Evolutionary conservation across 306 rosid genomes (phyloP).

Genomic region (Prunus mongolica): DNA sequence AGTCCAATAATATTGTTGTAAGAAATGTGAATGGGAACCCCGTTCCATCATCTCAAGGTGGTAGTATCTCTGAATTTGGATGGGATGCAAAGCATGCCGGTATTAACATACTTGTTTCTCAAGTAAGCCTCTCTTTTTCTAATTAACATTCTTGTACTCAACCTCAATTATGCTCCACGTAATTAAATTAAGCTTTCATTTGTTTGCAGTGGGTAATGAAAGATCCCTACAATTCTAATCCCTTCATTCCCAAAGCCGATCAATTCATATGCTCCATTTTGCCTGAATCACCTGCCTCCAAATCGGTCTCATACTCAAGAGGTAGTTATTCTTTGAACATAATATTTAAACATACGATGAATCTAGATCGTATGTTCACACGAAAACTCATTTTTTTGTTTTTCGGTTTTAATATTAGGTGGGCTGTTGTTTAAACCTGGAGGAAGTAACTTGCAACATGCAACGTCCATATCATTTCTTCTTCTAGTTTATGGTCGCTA

Average conservation of each 20-base stretch:
- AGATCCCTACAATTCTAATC: constrained; percentile 11
- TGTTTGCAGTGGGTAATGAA: constrained; percentile 34
- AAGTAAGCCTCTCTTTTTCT: constrained; percentile 12
- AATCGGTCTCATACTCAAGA: constrained; percentile 28
- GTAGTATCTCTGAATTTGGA: constrained; percentile 32
- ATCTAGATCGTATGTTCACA: too few species aligned
- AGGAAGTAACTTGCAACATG: constrained; percentile 36
- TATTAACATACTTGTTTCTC: constrained; percentile 44
- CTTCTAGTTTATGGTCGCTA: constrained; percentile 36
- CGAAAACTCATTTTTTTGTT: background rate
- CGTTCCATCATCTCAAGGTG: background rate
- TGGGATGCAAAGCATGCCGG: constrained; percentile 56
- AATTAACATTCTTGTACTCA: too few species aligned
- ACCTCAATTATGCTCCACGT: too few species aligned
- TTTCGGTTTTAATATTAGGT: constrained; percentile 12
- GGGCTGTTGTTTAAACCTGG: constrained; percentile 44
- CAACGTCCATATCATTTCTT: constrained; percentile 35
- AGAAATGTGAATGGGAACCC: constrained; percentile 3
- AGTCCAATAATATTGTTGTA: background rate
- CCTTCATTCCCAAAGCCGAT: constrained; percentile 33
- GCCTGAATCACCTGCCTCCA: constrained; percentile 30
- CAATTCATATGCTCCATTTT: constrained; percentile 38
- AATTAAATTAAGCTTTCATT: too few species aligned
- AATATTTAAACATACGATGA: too few species aligned
- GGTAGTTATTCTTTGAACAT: constrained; percentile 22